Percentiles rank a stretch among this genome's conserved stretches.
These are phyloP conservation scores for Rhazya stricta DNA, from an alignment of 257 asterid genomes.

Conservation along the genomic window DNA sequence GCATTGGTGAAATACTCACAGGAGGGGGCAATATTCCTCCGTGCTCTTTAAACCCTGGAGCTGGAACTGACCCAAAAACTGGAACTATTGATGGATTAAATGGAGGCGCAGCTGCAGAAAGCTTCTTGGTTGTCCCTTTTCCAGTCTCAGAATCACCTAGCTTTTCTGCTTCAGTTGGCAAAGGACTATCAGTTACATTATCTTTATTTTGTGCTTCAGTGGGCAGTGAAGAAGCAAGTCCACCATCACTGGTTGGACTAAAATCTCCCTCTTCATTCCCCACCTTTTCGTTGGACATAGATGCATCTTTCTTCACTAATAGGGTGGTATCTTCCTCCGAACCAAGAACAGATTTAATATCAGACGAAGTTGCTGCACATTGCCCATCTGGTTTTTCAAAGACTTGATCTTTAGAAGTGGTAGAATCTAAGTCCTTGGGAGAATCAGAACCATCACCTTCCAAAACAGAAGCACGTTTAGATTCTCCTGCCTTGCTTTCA, in stretches of 20 bases:
- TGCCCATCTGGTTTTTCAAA: constrained; percentile 24
- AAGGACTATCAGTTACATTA: constrained; percentile 20
- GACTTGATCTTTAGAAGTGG: constrained; percentile 17
- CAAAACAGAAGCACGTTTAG: constrained; percentile 15
- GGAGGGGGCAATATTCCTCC: constrained; percentile 81
- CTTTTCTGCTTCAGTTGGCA: constrained; percentile 40
- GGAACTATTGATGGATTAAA: constrained; percentile 59
- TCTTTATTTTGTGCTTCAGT: constrained; percentile 31
- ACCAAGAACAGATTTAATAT: constrained; percentile 19
- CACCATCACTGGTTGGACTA: constrained; percentile 21
- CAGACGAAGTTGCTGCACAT: constrained; percentile 22
- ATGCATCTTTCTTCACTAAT: constrained; percentile 31
- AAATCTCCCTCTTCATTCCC: constrained; percentile 17
- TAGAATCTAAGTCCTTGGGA: constrained; percentile 18
- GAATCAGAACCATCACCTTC: constrained; percentile 27
- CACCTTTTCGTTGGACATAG: constrained; percentile 25
- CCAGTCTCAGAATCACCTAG: constrained; percentile 45
- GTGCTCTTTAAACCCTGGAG: constrained; percentile 50
- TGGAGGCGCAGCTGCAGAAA: constrained; percentile 85
- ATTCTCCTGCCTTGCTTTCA: constrained; percentile 25
- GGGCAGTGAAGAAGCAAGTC: constrained; percentile 15
- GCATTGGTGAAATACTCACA: constrained; percentile 48
- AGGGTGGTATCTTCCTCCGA: constrained; percentile 21
- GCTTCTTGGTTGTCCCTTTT: constrained; percentile 61
- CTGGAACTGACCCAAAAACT: constrained; percentile 51